Evolutionary conservation across 371 early-diverging fungal genomes (phyloP), one percentile per base, ranked within the genome.

Genomic region (Mucor mucedo): DNA sequence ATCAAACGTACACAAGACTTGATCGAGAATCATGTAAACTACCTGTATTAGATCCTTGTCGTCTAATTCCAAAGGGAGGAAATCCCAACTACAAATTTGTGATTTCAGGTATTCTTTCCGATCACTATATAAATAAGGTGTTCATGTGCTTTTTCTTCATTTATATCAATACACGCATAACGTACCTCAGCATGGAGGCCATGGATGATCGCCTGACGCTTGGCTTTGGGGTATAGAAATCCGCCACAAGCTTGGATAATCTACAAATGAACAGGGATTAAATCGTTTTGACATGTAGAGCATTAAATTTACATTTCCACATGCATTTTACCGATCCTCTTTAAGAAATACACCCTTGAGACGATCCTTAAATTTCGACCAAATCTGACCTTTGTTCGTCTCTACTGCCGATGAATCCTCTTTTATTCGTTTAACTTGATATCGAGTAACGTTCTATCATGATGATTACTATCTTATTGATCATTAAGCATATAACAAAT

Each of bases 41-140:
- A 88, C 85, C 58, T 87, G 83, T 52, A 90, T 74, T 63, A 89
- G 67, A 52, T 90, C 90, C 40, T 80, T 78, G 35, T 79, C 78
- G 21, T 77, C 69, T 21, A 89, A 64, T 52, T 88, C 86, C 62
- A 87, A 80, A 5, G 90, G 88, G 61, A 79, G 67, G 59, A 89
- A 88, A 32, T 83, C 78, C 89, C 90, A 89, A 42, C 82, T 84
- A 27, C 84, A 74, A 5, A 89, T 72, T 41, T 77, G 76, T 21
- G 58, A 58, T 58, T 75, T 75, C 2, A 86, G 72, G 44, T 75
- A 60, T 13, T 76, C 73, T 21, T 73, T 75, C 16, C 82, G 69
- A 35, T 82, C 82, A 57, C 76, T 72, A 14, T 27, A 40, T 9
- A 39, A 33, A 49, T 27, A 49, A 52, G 50, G 40, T 52, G 21